These are phyloP conservation scores for Aspergillus ellipticus DNA, from an alignment of 495 filamentous ascomycete genomes.

Conservation along the genomic window DNA sequence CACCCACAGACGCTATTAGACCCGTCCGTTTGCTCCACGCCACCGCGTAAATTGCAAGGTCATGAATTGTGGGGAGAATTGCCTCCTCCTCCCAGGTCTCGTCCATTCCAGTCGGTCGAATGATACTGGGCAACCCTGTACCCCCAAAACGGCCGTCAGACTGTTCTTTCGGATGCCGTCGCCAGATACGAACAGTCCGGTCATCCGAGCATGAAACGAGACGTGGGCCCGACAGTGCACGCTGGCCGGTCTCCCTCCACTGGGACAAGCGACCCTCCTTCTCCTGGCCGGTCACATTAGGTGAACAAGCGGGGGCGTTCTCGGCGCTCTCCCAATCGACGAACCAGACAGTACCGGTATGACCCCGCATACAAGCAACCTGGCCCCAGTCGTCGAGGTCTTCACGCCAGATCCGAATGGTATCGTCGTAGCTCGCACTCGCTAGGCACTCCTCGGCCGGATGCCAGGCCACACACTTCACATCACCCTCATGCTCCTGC, in stretches of 20 bases:
- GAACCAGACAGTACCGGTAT: constrained; percentile 81
- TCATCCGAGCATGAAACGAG: constrained; percentile 80
- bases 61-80: constrained; percentile 68
- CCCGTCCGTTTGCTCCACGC: constrained; percentile 75
- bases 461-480: constrained; percentile 91
- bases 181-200: constrained; percentile 72
- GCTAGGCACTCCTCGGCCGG: constrained; percentile 77
- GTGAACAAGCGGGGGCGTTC: constrained; percentile 17
- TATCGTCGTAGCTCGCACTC: constrained; percentile 88
- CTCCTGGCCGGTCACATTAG: not conserved
- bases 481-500: constrained; percentile 89
- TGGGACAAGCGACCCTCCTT: not conserved
- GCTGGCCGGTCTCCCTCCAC: constrained; percentile 34
- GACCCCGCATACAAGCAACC: constrained; percentile 73
- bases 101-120: constrained; percentile 62
- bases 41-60: constrained; percentile 74
- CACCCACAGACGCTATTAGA: constrained; percentile 74
- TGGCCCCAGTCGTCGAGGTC: constrained; percentile 92
- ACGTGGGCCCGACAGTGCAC: constrained; percentile 55
- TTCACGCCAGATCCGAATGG: constrained; percentile 81
- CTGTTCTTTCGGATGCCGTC: constrained; percentile 51
- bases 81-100: constrained; percentile 79
- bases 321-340: constrained; percentile 67
- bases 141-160: not conserved
- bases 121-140: constrained; percentile 66